Conservation (phyloP, 202 grass and related monocot species). For the Carex arenaria region DNA sequence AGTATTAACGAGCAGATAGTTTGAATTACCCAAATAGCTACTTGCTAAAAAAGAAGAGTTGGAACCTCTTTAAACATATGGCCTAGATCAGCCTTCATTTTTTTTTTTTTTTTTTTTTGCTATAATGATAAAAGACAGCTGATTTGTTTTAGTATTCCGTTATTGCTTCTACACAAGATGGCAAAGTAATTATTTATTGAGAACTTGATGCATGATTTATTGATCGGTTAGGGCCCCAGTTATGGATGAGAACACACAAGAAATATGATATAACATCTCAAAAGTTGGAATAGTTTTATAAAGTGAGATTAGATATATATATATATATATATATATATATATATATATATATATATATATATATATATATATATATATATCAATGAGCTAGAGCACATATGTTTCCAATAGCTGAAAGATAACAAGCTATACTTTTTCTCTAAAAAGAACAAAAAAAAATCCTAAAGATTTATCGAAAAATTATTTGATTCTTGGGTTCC, state of each 20-base stretch:
- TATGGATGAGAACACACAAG: slow-evolving; percentile 22
- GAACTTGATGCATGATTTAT: background rate
- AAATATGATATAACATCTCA: background rate
- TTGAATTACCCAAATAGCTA: too few species aligned
- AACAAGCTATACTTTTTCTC: slow-evolving; percentile 2
- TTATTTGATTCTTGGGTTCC: slow-evolving; percentile 21
- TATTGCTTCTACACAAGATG: background rate
- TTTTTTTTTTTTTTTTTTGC: background rate
- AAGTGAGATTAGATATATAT: background rate
- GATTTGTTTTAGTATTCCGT: background rate
- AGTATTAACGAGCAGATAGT: too few species aligned
- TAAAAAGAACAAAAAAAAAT: background rate
- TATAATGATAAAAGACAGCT: background rate
- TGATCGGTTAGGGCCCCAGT: background rate
- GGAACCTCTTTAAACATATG: background rate
- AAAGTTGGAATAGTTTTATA: background rate
- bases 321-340: background rate
- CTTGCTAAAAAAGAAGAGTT: background rate
- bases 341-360: background rate
- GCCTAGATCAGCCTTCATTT: background rate
- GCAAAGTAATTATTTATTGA: background rate
- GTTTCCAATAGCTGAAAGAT: slow-evolving; percentile 13
- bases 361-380: background rate
- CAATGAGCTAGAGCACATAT: slow-evolving; percentile 16
- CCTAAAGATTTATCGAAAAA: background rate